Evolutionary conservation across 108 stramenopile species (phyloP).

Genomic region (Aurantiochytrium sp.): DNA sequence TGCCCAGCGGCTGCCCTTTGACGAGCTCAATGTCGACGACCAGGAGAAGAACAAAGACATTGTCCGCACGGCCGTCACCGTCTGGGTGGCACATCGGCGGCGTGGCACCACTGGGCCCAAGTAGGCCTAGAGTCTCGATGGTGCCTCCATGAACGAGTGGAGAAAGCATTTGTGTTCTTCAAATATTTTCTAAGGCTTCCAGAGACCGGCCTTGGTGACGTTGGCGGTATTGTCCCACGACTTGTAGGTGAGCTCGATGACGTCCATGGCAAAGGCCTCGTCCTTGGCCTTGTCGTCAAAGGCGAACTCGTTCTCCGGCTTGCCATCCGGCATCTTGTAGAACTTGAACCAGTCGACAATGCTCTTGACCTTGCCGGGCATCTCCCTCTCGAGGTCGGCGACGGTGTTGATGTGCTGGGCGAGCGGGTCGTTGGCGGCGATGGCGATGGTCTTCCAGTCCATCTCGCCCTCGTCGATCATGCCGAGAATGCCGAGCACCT

Average conservation of each 20-base stretch:
- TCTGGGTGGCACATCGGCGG: not conserved
- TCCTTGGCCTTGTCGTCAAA: constrained; percentile 88
- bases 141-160: no score
- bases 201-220: not conserved
- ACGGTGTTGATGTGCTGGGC: constrained; percentile 90
- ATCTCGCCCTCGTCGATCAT: constrained; percentile 99
- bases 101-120: not conserved
- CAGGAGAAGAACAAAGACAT: not conserved
- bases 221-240: constrained; percentile 78
- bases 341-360: constrained; percentile 84
- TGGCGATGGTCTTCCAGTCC: constrained; percentile 98
- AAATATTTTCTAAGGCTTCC: constrained; percentile 30
- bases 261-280: constrained; percentile 70
- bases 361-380: constrained; percentile 82
- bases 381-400: constrained; percentile 84
- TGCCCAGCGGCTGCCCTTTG: not conserved
- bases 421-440: constrained; percentile 85
- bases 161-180: no score
- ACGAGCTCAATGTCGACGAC: constrained; percentile 3
- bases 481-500: constrained; percentile 92
- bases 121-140: no score
- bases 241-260: constrained; percentile 94
- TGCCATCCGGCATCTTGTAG: constrained; percentile 99
- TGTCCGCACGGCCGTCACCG: not conserved
- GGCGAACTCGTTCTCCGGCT: constrained; percentile 63